These are phyloP conservation scores for Xylariales sp. DNA, from an alignment of 2,329 filamentous ascomycete genomes.

Conservation along the genomic window DNA sequence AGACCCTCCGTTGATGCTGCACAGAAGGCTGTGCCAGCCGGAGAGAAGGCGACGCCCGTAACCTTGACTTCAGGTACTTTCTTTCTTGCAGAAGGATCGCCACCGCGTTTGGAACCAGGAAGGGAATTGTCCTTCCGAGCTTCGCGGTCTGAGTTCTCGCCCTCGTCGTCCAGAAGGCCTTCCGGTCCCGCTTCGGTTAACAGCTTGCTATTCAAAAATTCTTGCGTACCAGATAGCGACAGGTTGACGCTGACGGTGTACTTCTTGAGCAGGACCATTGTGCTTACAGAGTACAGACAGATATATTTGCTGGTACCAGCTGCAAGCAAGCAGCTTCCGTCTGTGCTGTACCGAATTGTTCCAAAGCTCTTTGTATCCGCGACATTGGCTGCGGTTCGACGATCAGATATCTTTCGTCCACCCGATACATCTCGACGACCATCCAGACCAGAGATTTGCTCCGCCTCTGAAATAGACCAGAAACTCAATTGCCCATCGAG, in stretches of 20 bases:
- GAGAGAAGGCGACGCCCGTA: conserved; percentile 79
- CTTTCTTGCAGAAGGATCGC: conserved; percentile 74
- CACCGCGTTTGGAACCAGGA: conserved; percentile 80
- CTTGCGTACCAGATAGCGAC: conserved; percentile 93
- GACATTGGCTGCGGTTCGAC: conserved; percentile 85
- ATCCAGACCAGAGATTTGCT: conserved; percentile 82
- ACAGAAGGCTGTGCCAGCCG: conserved; percentile 86
- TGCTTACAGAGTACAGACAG: conserved; percentile 91
- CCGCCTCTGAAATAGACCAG: conserved; percentile 85
- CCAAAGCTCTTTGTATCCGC: conserved; percentile 87
- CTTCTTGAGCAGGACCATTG: conserved; percentile 88
- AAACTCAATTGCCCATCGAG: conserved; percentile 92
- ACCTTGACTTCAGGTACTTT: conserved; percentile 80
- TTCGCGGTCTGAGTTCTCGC: conserved; percentile 84
- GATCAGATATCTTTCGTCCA: conserved; percentile 82
- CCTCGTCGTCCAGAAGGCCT: conserved; percentile 81
- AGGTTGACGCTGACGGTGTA: conserved; percentile 94
- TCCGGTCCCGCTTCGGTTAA: conserved; percentile 86
- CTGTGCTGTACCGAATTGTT: conserved; percentile 84
- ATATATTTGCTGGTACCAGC: conserved; percentile 98
- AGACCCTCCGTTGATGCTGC: conserved; percentile 93
- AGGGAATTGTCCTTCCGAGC: conserved; percentile 74
- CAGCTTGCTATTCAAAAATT: conserved; percentile 89
- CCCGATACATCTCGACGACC: conserved; percentile 90
- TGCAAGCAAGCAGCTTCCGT: conserved; percentile 85